These are phyloP conservation scores for Cryptosporidium viatorum DNA, from an alignment of 169 alveolate genomes.

Conservation along the genomic window DNA sequence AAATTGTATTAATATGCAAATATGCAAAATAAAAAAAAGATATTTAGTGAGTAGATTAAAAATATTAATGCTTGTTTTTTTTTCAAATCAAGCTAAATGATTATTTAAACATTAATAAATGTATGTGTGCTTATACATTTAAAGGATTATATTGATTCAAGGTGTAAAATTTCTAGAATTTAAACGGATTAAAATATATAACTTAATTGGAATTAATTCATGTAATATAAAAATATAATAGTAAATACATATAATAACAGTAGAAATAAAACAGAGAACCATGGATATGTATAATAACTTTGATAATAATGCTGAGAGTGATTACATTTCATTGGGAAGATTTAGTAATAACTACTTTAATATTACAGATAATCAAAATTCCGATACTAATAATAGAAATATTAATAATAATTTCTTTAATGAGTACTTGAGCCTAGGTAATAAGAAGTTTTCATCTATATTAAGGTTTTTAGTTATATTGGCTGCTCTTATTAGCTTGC, in stretches of 20 bases:
- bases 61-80: not conserved
- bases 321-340: constrained; percentile 28
- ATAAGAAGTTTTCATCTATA: not conserved
- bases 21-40: not conserved
- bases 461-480: constrained; percentile 14
- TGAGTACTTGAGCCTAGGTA: not conserved
- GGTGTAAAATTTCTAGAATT: not conserved
- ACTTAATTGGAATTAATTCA: no score
- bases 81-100: not conserved
- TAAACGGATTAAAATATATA: not conserved
- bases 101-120: not conserved
- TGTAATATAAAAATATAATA: not conserved
- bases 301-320: constrained; percentile 15
- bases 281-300: constrained; percentile 3
- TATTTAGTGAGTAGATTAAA: not conserved
- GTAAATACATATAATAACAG: not conserved
- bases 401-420: not conserved
- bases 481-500: not conserved
- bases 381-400: not conserved
- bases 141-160: not conserved
- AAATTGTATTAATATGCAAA: not conserved
- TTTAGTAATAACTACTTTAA: not conserved
- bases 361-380: constrained; percentile 1
- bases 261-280: not conserved
- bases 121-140: not conserved